A percentile compares a stretch with the other conserved stretches of the same genome.
Conservation (phyloP, 257 asterid genomes). For the Nyctanthes arbortristis region DNA sequence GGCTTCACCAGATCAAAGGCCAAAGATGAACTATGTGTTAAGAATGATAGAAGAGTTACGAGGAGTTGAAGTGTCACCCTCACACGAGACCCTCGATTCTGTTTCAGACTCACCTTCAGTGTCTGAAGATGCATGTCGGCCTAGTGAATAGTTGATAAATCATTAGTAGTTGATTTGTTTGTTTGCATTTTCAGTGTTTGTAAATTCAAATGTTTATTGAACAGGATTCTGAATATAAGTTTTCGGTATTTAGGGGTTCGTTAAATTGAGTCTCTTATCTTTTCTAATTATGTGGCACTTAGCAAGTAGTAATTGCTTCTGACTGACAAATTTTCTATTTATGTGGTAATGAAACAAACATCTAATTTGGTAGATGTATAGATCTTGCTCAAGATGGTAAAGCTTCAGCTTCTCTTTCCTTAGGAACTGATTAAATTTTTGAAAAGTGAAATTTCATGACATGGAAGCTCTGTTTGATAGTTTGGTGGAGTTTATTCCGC, state of each 20-base stretch:
- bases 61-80: slow-evolving; percentile 47
- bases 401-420: too few species aligned
- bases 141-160: slow-evolving; percentile 27
- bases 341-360: too few species aligned
- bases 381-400: too few species aligned
- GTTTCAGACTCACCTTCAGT: slow-evolving; percentile 51
- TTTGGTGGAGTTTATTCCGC: too few species aligned
- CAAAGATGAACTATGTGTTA: slow-evolving; percentile 37
- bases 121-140: slow-evolving; percentile 41
- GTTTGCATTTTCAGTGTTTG: background rate
- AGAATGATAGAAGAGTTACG: slow-evolving; percentile 52
- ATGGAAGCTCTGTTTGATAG: too few species aligned
- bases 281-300: too few species aligned
- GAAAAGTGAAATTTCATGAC: too few species aligned
- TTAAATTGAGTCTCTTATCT: too few species aligned
- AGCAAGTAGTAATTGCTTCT: too few species aligned
- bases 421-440: too few species aligned
- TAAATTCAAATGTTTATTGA: background rate
- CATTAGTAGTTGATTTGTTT: slow-evolving; percentile 1
- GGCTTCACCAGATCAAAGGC: slow-evolving; percentile 48
- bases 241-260: background rate
- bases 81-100: slow-evolving; percentile 41
- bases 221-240: background rate
- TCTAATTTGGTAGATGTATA: too few species aligned
- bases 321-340: too few species aligned